Evolutionary conservation across 2,329 filamentous ascomycete species (phyloP).

Genomic region (Emericellopsis atlantica): DNA sequence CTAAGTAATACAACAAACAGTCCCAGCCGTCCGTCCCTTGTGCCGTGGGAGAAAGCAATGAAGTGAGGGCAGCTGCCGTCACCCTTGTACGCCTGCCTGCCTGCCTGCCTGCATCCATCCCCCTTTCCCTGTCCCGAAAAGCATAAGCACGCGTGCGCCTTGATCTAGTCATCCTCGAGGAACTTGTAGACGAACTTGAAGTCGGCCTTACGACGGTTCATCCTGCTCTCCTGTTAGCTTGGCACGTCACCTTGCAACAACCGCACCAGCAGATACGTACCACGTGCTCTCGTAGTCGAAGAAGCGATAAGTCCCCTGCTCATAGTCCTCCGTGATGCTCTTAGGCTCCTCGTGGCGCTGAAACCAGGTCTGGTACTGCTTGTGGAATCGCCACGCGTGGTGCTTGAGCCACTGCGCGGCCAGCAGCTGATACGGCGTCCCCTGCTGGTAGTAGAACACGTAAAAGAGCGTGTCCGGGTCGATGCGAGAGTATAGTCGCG

Average conservation of each 20-base stretch:
- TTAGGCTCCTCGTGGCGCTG: slow-evolving; percentile 97
- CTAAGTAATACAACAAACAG: no score
- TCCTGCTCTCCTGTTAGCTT: slow-evolving; percentile 45
- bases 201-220: slow-evolving; percentile 95
- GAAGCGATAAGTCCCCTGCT: slow-evolving; percentile 97
- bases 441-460: slow-evolving; percentile 97
- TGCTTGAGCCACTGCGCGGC: slow-evolving; percentile 95
- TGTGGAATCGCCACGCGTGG: slow-evolving; percentile 98
- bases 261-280: slow-evolving; percentile 37
- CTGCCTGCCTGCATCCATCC: no score
- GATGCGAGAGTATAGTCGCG: slow-evolving; percentile 73
- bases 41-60: no score
- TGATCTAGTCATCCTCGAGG: slow-evolving; percentile 76
- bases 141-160: slow-evolving; percentile 2
- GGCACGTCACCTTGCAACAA: background rate
- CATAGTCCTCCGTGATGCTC: slow-evolving; percentile 95
- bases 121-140: no score
- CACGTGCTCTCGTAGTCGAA: slow-evolving; percentile 99
- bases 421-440: slow-evolving; percentile 88
- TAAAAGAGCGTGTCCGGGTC: slow-evolving; percentile 97
- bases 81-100: no score
- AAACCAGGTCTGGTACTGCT: slow-evolving; percentile 99
- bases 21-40: no score
- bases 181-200: slow-evolving; percentile 99
- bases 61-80: no score